These are phyloP conservation scores for Trypanosoma theileri DNA, from an alignment of 208 protist species.

Conservation along the genomic window DNA sequence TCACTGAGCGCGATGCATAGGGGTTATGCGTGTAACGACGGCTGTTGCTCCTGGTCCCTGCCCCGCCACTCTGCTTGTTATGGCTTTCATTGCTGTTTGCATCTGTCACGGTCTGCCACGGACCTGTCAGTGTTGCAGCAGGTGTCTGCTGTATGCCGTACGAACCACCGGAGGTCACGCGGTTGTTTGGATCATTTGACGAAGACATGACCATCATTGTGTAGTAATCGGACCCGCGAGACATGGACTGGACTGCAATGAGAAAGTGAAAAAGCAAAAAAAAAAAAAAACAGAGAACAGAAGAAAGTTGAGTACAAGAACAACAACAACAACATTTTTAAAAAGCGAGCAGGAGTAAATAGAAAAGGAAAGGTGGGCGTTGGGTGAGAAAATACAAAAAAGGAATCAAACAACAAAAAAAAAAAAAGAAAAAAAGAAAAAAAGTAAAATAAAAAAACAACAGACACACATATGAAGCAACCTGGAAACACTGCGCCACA, in stretches of 20 bases:
- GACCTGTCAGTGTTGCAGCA: background rate
- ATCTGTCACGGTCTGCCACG: background rate
- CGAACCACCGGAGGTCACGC: constrained; percentile 7
- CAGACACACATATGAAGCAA: no score
- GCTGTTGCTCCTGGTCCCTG: background rate
- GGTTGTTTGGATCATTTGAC: constrained; percentile 34
- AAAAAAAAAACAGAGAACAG: background rate
- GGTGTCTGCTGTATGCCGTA: background rate
- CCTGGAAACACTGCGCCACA: no score
- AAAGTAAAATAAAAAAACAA: constrained; percentile 6
- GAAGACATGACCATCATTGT: constrained; percentile 53
- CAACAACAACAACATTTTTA: background rate
- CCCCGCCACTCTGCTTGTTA: constrained; percentile 23
- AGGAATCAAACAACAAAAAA: background rate
- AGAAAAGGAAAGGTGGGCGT: constrained; percentile 6
- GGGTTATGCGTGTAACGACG: constrained; percentile 70
- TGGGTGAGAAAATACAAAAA: background rate
- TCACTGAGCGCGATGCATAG: constrained; percentile 47
- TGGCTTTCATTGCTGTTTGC: background rate
- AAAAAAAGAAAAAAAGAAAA: constrained; percentile 19
- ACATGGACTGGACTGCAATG: background rate
- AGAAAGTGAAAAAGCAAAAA: background rate
- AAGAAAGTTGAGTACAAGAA: no score
- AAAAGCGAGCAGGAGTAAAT: constrained; percentile 10
- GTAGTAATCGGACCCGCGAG: constrained; percentile 38